Evolutionary conservation across 192 early-diverging fungal species (phyloP).

Genomic region (Coemansia sp.): DNA sequence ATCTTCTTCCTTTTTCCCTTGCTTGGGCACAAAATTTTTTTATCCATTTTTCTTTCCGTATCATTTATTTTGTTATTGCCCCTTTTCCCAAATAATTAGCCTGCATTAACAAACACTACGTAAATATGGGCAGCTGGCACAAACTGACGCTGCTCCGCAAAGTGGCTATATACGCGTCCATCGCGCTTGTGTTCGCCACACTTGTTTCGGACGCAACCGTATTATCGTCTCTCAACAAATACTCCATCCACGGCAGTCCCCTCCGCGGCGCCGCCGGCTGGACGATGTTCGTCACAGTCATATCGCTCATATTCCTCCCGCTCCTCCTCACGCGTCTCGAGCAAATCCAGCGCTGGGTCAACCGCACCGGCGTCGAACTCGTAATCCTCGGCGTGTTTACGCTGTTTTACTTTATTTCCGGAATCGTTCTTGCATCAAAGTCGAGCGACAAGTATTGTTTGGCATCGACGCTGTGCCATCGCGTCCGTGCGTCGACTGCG

Average conservation of each 20-base stretch:
- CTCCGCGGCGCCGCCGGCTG: constrained; percentile 18
- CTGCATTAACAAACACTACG: not conserved
- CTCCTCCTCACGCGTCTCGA: constrained; percentile 17
- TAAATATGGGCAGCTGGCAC: constrained; percentile 22
- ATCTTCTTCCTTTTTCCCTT: not conserved
- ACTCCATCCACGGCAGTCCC: not conserved
- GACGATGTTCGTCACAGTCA: constrained; percentile 30
- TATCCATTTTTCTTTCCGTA: not conserved
- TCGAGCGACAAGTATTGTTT: constrained; percentile 15
- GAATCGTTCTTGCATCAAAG: constrained; percentile 28
- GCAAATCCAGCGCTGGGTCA: constrained; percentile 26
- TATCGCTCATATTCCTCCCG: constrained; percentile 14
- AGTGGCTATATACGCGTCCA: constrained; percentile 3
- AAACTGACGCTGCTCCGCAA: constrained; percentile 7
- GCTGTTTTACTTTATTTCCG: constrained; percentile 23
- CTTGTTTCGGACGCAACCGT: constrained; percentile 18
- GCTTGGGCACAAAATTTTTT: not conserved
- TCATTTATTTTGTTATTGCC: not conserved
- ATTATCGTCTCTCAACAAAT: constrained; percentile 15
- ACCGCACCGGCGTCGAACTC: constrained; percentile 35
- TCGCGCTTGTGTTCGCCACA: constrained; percentile 4
- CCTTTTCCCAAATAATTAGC: not conserved
- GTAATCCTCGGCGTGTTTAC: constrained; percentile 13
- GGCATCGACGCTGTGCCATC: constrained; percentile 13
- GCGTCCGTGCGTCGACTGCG: constrained; percentile 19